Evolutionary conservation across 768 basidiomycete species (phyloP).

Genomic region (Tephrocybe sp.): DNA sequence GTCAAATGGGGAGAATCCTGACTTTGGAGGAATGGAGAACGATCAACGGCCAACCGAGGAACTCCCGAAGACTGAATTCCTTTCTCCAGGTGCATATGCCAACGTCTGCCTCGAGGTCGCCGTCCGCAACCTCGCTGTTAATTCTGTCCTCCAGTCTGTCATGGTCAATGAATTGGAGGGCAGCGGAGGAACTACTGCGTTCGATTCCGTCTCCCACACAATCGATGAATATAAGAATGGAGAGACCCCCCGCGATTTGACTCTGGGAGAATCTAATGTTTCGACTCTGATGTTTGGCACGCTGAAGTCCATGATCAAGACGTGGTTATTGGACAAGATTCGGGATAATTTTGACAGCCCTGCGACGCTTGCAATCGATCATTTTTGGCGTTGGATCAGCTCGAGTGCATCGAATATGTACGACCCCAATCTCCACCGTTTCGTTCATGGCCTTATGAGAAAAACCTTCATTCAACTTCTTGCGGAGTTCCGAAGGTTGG

Average conservation of each 20-base stretch:
- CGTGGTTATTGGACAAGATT: constrained; percentile 88
- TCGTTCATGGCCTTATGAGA: constrained; percentile 93
- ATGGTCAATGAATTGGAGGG: constrained; percentile 98
- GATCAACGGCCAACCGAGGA: constrained; percentile 78
- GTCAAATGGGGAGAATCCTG: constrained; percentile 86
- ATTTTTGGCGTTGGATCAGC: constrained; percentile 98
- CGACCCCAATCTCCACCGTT: constrained; percentile 89
- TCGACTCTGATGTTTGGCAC: constrained; percentile 84
- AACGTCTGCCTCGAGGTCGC: constrained; percentile 92
- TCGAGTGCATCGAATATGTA: constrained; percentile 83
- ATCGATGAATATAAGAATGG: constrained; percentile 84
- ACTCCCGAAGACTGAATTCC: constrained; percentile 80
- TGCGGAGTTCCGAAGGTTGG: constrained; percentile 93
- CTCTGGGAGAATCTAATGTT: constrained; percentile 85
- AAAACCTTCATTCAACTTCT: constrained; percentile 97
- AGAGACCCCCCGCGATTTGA: constrained; percentile 66
- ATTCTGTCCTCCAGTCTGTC: constrained; percentile 90
- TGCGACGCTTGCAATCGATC: constrained; percentile 73
- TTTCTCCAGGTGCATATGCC: constrained; percentile 80
- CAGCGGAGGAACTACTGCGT: constrained; percentile 88
- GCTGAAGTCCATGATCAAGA: constrained; percentile 83
- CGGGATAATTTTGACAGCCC: constrained; percentile 63
- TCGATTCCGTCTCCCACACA: constrained; percentile 89
- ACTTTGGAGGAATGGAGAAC: constrained; percentile 90
- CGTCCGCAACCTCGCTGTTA: constrained; percentile 88